Conservation (phyloP, 805 yeast genomes). For the Maudiozyma barnettii region DNA sequence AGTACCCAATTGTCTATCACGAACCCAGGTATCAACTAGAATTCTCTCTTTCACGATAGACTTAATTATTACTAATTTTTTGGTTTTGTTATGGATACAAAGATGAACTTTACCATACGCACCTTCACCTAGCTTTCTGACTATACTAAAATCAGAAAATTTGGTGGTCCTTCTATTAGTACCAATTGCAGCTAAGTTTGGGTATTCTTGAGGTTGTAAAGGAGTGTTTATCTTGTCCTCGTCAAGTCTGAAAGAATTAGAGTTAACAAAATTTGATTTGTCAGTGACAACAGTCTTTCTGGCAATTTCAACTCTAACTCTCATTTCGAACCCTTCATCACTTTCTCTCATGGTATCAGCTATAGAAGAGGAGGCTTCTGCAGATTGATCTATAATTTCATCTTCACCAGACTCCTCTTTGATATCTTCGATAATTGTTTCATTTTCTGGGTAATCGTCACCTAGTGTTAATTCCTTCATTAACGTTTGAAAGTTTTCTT, state of each 20-base stretch:
- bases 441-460: not conserved
- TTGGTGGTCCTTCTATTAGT: slow-evolving; percentile 57
- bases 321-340: not conserved
- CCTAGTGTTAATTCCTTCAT: not conserved
- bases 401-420: not conserved
- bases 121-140: slow-evolving; percentile 85
- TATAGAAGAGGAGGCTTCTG: no score
- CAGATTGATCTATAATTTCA: not conserved
- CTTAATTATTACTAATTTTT: slow-evolving; percentile 67
- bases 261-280: slow-evolving; percentile 20
- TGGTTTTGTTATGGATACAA: slow-evolving; percentile 54
- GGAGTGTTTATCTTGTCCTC: slow-evolving; percentile 17
- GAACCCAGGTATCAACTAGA: slow-evolving; percentile 91
- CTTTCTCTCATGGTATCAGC: not conserved
- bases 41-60: slow-evolving; percentile 85
- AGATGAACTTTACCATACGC: slow-evolving; percentile 90
- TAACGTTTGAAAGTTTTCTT: not conserved
- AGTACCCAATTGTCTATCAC: slow-evolving; percentile 82
- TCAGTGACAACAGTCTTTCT: slow-evolving; percentile 14
- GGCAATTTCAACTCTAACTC: slow-evolving; percentile 15
- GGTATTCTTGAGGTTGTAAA: slow-evolving; percentile 1
- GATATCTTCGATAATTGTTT: not conserved
- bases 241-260: slow-evolving; percentile 20
- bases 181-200: slow-evolving; percentile 38
- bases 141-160: slow-evolving; percentile 54